Base-by-base conservation (phyloP, 176 grass and related monocot species). In the Oryza officinalis region DNA sequence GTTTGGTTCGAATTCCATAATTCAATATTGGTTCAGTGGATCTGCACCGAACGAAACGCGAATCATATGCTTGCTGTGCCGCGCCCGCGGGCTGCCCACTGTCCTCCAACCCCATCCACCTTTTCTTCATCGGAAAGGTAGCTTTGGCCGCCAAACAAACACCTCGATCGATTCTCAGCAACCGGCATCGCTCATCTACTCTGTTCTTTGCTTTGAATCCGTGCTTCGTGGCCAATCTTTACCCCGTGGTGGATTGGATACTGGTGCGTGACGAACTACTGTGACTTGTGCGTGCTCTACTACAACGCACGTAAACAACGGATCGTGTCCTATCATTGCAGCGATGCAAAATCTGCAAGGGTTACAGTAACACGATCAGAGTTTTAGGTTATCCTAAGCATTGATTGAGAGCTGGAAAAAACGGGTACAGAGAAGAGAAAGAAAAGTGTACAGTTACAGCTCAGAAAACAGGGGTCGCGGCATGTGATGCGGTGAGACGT, bases 41-140 rank as follows among this genome's bases (percentile, higher is more conserved):
- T 81, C 65, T 35, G 78, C 45, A 83, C 67, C 78, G 65, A 86
- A 82, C 78, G 12, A 54, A 54, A 43, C 18, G 65, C 73, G 40
- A 41, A 17, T 81, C 83, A 72, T 73, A 78, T 68, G 28, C 63
- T 46, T 8, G 45, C 18, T 57, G 52, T 50, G 47, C 13, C 15
- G 28, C 32, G 33, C 33, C 33, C 33, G 35, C 27, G 14, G 22
- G 60, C 57, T 85, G 83, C 66, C 78, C 72, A 59, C 57, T 44
- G 73, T 77, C 83, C 72, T 82, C 57, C 57, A 89, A 86, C 77
- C 67, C 72, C 83, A 77, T 70, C 73, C 6, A 69, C 30, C 32
- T 74, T 74, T 60, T 31, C 41, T 76, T 40, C 1, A 67, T 57
- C 52, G 0, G 2, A 85, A 74, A 84, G 72, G 72, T 57, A 59